Evolutionary conservation across 352 stramenopile species (phyloP).

Genomic region (Blastocystis sp.): DNA sequence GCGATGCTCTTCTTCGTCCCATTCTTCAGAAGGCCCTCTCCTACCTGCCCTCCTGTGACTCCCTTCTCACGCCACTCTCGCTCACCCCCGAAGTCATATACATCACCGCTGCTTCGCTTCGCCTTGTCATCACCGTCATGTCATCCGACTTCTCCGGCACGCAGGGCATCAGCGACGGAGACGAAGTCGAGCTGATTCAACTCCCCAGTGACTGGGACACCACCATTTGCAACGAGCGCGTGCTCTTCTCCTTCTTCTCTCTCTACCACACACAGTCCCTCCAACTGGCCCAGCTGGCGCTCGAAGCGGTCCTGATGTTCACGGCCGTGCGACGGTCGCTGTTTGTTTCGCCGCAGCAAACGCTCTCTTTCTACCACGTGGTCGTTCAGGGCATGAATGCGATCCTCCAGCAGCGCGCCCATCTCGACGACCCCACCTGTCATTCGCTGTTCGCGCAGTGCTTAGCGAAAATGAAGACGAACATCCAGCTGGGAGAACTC

Average conservation of each 20-base stretch:
- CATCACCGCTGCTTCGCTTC: not conserved
- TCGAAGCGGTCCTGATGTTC: conserved; percentile 1
- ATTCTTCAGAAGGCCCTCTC: conserved; percentile 11
- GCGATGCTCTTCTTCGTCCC: conserved; percentile 19
- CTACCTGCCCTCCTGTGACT: not conserved
- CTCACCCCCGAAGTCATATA: conserved; percentile 40
- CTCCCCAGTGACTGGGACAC: conserved; percentile 21
- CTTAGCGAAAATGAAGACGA: conserved; percentile 36
- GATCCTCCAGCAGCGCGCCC: conserved; percentile 6
- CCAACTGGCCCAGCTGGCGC: not conserved
- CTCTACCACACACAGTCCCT: not conserved
- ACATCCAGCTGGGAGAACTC: conserved; percentile 44
- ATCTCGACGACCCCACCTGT: not conserved
- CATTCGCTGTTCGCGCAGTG: conserved; percentile 23
- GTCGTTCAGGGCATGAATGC: not conserved
- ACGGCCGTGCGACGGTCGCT: conserved; percentile 46
- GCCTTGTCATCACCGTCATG: conserved; percentile 28
- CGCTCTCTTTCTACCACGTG: not conserved
- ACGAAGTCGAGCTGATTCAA: conserved; percentile 36
- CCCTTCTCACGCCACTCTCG: not conserved
- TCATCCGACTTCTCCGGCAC: conserved; percentile 15
- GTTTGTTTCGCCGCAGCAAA: not conserved
- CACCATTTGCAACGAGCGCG: not conserved
- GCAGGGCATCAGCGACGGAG: not conserved
- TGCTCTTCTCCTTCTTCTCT: not conserved